These are phyloP conservation scores for Eucalyptus regnans DNA, from an alignment of 345 rosid genomes.

Conservation along the genomic window DNA sequence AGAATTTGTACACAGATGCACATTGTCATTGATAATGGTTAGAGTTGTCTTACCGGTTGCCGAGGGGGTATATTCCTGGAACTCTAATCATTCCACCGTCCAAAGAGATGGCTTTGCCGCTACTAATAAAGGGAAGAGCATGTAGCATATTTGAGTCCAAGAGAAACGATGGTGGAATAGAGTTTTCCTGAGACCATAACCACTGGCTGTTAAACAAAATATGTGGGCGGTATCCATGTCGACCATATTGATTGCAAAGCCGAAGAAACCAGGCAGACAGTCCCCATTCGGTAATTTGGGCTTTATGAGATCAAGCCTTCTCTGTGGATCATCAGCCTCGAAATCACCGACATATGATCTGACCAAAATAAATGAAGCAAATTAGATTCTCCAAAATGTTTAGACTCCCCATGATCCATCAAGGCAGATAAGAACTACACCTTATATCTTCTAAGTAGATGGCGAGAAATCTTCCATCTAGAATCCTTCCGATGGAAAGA, in stretches of 20 bases:
- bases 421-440: conserved; percentile 16
- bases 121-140: conserved; percentile 69
- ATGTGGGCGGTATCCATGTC: conserved; percentile 39
- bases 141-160: conserved; percentile 65
- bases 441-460: conserved; percentile 72
- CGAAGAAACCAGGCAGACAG: conserved; percentile 68
- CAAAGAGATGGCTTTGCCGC: conserved; percentile 70
- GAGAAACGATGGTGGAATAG: conserved; percentile 67
- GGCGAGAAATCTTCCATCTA: conserved; percentile 58
- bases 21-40: background rate
- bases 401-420: conserved; percentile 2
- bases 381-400: conserved; percentile 22
- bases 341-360: conserved; percentile 79
- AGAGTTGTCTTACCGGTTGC: conserved; percentile 35
- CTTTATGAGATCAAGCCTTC: conserved; percentile 73
- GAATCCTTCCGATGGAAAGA: conserved; percentile 46
- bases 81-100: conserved; percentile 86
- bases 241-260: conserved; percentile 90
- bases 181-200: conserved; percentile 86
- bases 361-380: background rate
- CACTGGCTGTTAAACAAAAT: conserved; percentile 38
- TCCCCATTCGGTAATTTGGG: conserved; percentile 74
- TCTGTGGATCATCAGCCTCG: conserved; percentile 68
- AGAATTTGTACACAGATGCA: background rate
- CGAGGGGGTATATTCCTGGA: conserved; percentile 50